Percentiles rank a stretch among this genome's conserved stretches.
Conservation (phyloP, 306 rosid genomes). For the Begonia loranthoides region DNA sequence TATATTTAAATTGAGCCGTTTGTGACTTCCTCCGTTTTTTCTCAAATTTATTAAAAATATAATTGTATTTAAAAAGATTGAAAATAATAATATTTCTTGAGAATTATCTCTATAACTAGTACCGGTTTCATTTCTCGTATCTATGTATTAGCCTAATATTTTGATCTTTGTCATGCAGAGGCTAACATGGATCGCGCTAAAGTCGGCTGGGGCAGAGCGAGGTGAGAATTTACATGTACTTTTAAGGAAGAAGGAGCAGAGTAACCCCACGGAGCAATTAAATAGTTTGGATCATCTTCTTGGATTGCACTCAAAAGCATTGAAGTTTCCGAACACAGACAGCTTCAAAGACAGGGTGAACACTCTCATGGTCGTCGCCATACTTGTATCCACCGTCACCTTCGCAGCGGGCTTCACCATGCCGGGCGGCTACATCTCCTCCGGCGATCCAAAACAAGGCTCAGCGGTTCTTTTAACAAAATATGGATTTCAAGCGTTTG, state of each 20-base stretch:
- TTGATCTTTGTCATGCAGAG: neutral
- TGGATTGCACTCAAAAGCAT: neutral
- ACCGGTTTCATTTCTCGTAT: too few species aligned
- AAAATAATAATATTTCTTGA: too few species aligned
- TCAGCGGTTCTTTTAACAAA: slow-evolving; percentile 1
- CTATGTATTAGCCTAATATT: too few species aligned
- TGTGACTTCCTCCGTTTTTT: too few species aligned
- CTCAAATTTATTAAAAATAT: too few species aligned
- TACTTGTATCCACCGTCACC: slow-evolving; percentile 16
- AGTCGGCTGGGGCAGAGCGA: slow-evolving; percentile 3
- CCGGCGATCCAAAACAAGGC: slow-evolving; percentile 8
- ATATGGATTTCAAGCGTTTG: slow-evolving; percentile 7
- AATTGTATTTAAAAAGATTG: too few species aligned
- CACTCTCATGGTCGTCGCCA: slow-evolving; percentile 13
- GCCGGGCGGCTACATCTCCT: too few species aligned
- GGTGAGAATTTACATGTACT: neutral
- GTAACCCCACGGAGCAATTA: neutral
- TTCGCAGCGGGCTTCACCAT: too few species aligned
- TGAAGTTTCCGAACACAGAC: neutral
- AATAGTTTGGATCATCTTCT: neutral
- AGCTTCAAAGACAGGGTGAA: slow-evolving; percentile 8
- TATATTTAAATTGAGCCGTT: too few species aligned
- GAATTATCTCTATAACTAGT: too few species aligned
- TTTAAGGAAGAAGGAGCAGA: neutral
- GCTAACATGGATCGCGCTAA: slow-evolving; percentile 1